Evolutionary conservation across 306 rosid genomes (phyloP).

Genomic region (Medicago ruthenica): DNA sequence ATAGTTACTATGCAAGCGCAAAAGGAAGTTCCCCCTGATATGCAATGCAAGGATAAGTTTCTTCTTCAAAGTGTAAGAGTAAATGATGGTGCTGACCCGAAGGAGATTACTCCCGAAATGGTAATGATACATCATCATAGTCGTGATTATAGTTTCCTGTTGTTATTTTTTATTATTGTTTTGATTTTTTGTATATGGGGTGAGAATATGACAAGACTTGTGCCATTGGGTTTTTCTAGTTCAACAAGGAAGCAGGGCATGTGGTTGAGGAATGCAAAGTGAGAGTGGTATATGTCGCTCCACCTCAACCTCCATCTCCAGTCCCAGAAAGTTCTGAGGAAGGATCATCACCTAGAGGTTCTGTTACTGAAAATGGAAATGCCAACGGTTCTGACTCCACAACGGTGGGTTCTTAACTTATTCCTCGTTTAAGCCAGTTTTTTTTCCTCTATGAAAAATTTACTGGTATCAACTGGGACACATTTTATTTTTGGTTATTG

Average conservation of each 20-base stretch:
- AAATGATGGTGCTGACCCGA: conserved; percentile 54
- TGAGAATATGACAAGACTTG: conserved; percentile 25
- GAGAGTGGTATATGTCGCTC: conserved; percentile 84
- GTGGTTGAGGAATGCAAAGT: conserved; percentile 86
- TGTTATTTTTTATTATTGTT: not conserved
- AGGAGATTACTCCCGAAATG: conserved; percentile 86
- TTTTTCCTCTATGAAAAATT: not conserved
- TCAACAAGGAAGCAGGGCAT: conserved; percentile 84
- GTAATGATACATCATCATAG: conserved; percentile 50
- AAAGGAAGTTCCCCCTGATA: conserved; percentile 82
- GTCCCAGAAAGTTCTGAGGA: conserved; percentile 94
- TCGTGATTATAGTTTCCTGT: not conserved
- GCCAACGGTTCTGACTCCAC: conserved; percentile 56
- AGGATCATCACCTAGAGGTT: conserved; percentile 87
- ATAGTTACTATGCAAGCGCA: conserved; percentile 97
- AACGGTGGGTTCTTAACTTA: conserved; percentile 54
- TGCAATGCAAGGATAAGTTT: conserved; percentile 96
- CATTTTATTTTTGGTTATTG: conserved; percentile 39
- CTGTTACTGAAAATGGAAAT: conserved; percentile 75
- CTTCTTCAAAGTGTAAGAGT: conserved; percentile 85
- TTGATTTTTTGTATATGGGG: conserved; percentile 5
- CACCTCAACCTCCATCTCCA: conserved; percentile 88
- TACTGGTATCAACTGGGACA: conserved; percentile 27
- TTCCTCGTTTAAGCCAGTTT: conserved; percentile 19
- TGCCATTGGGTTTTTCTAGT: conserved; percentile 58